Percentiles rank a stretch among this genome's conserved stretches.
Evolutionary conservation across 805 yeast species (phyloP).

Genomic region (Kazachstania martiniae): DNA sequence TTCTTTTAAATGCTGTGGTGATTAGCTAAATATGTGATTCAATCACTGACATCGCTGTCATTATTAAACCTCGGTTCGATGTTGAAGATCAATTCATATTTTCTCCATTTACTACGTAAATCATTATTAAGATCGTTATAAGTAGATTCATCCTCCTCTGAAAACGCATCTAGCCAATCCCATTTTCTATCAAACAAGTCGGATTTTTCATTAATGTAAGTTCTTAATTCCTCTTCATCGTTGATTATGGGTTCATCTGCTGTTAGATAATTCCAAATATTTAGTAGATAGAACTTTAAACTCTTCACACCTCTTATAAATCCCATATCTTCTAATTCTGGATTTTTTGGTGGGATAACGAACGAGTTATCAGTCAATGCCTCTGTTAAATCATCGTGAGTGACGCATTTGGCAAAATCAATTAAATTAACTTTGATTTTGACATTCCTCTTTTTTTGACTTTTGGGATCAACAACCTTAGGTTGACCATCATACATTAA

Average conservation of each 20-base stretch:
- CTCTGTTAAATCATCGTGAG: conserved; percentile 40
- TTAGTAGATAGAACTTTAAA: conserved; percentile 54
- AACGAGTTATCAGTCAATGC: conserved; percentile 27
- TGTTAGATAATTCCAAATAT: conserved; percentile 47
- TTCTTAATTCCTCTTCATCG: conserved; percentile 15
- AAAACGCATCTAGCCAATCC: conserved; percentile 33
- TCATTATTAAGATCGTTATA: conserved; percentile 22
- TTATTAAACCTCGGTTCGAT: conserved; percentile 26
- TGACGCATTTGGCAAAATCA: conserved; percentile 91
- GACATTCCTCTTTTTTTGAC: conserved; percentile 10
- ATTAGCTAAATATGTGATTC: conserved; percentile 1
- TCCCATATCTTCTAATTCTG: conserved; percentile 60
- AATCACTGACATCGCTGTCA: conserved; percentile 26
- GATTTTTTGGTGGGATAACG: conserved; percentile 64
- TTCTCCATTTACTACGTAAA: conserved; percentile 28
- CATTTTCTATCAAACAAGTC: conserved; percentile 18
- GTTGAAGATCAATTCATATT: conserved; percentile 27
- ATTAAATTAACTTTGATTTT: conserved; percentile 56
- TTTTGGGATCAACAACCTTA: background rate
- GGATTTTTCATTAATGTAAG: conserved; percentile 11
- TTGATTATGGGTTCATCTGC: conserved; percentile 27
- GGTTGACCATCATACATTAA: conserved; percentile 73
- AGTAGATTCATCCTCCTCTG: conserved; percentile 24
- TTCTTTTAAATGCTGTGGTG: no score
- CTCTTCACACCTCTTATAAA: conserved; percentile 73